Base-by-base conservation (phyloP, 2,329 filamentous ascomycete species). In the Knufia petricola region DNA sequence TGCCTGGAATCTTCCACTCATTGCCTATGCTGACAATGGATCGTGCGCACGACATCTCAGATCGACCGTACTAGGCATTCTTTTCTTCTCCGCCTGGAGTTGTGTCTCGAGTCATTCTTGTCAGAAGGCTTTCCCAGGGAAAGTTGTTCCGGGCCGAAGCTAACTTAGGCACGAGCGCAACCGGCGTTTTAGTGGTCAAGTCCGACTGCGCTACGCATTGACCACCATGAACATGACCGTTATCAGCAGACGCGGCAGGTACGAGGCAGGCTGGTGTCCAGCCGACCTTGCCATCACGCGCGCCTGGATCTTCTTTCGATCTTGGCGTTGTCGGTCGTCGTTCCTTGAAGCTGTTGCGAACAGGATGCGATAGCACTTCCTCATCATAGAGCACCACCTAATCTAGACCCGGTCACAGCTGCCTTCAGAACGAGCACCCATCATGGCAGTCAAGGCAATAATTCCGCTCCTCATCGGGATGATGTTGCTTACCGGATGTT, bases 401-500 rank as follows among this genome's bases (percentile, higher is more conserved):
- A n/a, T 13, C 21, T 26, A n/a, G n/a, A n/a, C 23, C 21, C 4
- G 10, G 9, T 40, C 24, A 42, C 13, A 8, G 17, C 26, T 12
- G 6, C 24, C 20, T 13, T 12, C 20, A 8, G 6, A n/a, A 7
- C 39, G 3, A n/a, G 12, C 19, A 12, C 2, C 32, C 44, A 39
- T 26, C 34, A 47, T 47, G 44, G 32, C 84, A 58, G 74, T 77
- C 57, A 79, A 78, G 64, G 78, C 78, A 31, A 64, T 87, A 48
- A 78, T 96, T 52, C 88, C 88, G 31, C 77, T 95, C 62, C 75
- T 96, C 55, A 87, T 96, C 66, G 84, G 76, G 60, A 94, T 95
- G 87, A 96, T 96, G 90, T 75, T 96, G 63, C 70, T 95, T 63
- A 95, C 90, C 20, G 90, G 90, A 54, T 88, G 94, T 53, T 95